Evolutionary conservation across 2,329 filamentous ascomycete species (phyloP).

Genomic region (Beauveria sp.): DNA sequence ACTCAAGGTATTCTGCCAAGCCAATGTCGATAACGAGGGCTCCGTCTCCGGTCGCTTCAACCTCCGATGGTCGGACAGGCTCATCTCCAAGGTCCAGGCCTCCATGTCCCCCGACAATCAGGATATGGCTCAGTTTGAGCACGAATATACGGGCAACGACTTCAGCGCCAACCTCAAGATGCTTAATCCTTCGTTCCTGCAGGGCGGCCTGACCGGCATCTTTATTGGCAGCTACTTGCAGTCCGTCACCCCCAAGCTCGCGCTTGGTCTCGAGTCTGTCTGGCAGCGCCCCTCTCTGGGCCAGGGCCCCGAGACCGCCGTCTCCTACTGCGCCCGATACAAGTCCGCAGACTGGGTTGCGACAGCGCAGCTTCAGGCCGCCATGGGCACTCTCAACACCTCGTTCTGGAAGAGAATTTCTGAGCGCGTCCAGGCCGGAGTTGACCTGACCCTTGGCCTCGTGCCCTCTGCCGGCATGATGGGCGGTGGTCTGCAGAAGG

Average conservation of each 20-base stretch:
- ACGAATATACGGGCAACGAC: slow-evolving; percentile 89
- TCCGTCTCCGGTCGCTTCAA: slow-evolving; percentile 85
- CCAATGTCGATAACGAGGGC: slow-evolving; percentile 88
- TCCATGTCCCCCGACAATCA: slow-evolving; percentile 75
- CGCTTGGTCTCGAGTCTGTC: slow-evolving; percentile 84
- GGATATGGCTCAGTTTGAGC: slow-evolving; percentile 88
- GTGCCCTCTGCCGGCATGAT: slow-evolving; percentile 59
- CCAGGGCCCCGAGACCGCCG: slow-evolving; percentile 80
- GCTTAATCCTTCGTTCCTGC: slow-evolving; percentile 88
- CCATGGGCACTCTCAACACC: slow-evolving; percentile 78
- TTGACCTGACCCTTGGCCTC: slow-evolving; percentile 87
- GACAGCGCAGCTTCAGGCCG: slow-evolving; percentile 73
- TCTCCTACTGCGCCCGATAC: slow-evolving; percentile 89
- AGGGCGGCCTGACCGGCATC: slow-evolving; percentile 90
- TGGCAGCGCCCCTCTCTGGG: slow-evolving; percentile 84
- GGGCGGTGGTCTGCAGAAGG: slow-evolving; percentile 69
- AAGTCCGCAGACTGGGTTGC: slow-evolving; percentile 89
- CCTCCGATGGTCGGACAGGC: slow-evolving; percentile 73
- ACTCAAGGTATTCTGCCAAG: slow-evolving; percentile 83
- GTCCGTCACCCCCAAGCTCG: slow-evolving; percentile 77
- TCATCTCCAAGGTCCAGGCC: slow-evolving; percentile 81
- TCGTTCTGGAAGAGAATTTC: slow-evolving; percentile 92
- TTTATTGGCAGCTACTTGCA: slow-evolving; percentile 95
- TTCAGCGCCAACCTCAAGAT: slow-evolving; percentile 91
- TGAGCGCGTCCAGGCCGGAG: slow-evolving; percentile 92